These are phyloP conservation scores for Panicum miliaceum DNA, from an alignment of 176 grass and related monocot species.

Conservation along the genomic window DNA sequence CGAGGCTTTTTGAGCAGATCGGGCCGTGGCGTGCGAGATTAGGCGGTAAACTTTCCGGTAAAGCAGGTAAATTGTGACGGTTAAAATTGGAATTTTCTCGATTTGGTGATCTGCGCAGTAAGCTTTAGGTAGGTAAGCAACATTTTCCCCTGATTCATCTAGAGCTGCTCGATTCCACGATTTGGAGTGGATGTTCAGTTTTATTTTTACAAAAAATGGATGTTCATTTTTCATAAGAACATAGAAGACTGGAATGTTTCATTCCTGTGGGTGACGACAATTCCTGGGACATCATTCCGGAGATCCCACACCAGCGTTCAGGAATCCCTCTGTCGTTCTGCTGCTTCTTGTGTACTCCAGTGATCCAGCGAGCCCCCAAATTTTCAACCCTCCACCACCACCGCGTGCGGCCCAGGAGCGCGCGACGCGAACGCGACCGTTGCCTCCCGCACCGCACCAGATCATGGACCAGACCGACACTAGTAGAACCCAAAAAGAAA, in stretches of 20 bases:
- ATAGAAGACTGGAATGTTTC: background rate
- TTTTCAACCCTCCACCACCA: background rate
- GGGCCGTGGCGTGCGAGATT: background rate
- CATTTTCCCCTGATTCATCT: no score
- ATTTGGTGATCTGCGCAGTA: background rate
- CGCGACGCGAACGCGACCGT: background rate
- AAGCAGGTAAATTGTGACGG: background rate
- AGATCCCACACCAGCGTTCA: background rate
- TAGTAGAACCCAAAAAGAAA: conserved; percentile 29
- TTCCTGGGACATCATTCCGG: background rate
- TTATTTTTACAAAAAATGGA: no score
- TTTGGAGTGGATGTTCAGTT: no score
- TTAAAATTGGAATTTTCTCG: background rate
- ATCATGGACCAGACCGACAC: conserved; percentile 29
- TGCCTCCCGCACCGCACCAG: conserved; percentile 12
- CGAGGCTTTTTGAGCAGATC: background rate
- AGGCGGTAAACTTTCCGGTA: background rate
- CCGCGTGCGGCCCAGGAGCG: background rate
- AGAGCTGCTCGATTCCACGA: no score
- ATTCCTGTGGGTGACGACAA: background rate
- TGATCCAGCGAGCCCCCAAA: background rate
- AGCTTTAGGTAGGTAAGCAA: background rate
- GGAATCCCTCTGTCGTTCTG: background rate
- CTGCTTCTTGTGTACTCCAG: background rate
- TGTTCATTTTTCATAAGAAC: background rate